Evolutionary conservation across 2,329 filamentous ascomycete species (phyloP).

Genomic region (Aspergillus fischeri): DNA sequence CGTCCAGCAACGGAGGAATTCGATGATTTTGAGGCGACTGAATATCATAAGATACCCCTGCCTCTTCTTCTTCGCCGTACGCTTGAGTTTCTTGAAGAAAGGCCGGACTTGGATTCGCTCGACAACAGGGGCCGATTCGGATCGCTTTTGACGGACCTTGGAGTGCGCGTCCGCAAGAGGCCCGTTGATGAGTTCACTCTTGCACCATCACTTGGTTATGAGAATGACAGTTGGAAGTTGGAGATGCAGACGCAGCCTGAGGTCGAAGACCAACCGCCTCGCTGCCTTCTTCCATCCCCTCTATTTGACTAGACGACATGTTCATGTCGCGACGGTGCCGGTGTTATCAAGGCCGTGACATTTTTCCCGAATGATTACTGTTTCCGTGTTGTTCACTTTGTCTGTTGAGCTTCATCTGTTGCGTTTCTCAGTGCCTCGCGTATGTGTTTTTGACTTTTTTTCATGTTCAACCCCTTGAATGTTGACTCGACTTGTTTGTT

Average conservation of each 20-base stretch:
- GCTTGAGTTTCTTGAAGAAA: conserved; percentile 9
- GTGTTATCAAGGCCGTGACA: not conserved
- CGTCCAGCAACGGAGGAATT: conserved; percentile 2
- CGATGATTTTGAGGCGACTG: conserved; percentile 4
- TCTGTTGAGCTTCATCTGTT: not conserved
- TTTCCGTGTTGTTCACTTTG: not conserved
- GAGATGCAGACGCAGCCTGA: not conserved
- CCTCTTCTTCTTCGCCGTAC: conserved; percentile 10
- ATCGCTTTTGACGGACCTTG: conserved; percentile 10
- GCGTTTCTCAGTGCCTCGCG: not conserved
- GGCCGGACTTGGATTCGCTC: conserved; percentile 17
- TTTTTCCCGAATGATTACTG: not conserved
- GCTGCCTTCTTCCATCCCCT: conserved; percentile 8
- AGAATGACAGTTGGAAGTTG: conserved; percentile 7
- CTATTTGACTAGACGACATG: conserved; percentile 3
- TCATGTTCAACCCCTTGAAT: not conserved
- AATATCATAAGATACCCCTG: conserved; percentile 11
- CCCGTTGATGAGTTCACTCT: not conserved
- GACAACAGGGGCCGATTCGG: conserved; percentile 15
- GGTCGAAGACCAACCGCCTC: not conserved
- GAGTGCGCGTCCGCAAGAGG: conserved; percentile 2
- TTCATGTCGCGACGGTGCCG: not conserved
- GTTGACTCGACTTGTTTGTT: not conserved
- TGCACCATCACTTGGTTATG: not conserved
- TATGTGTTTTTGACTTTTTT: not conserved